phyloP scores from a whole-genome alignment of 768 basidiomycete species.

The Holtermannia corniformis region DNA sequence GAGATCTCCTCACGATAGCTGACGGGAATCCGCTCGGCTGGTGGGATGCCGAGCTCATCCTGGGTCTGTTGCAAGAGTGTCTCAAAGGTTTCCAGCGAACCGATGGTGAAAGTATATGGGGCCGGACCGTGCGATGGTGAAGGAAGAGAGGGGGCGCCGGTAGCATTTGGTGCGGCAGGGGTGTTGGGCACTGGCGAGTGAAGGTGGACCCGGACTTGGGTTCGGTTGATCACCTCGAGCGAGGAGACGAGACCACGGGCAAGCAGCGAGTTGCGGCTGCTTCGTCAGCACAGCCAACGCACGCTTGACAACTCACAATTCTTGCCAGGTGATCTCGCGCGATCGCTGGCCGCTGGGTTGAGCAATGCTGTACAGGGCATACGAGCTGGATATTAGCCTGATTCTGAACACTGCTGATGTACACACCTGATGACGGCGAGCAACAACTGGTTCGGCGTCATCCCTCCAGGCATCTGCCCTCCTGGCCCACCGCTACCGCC shows the following conservation, averaged over 20 bases:
- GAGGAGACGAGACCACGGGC: conserved; percentile 93
- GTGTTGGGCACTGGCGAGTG: conserved; percentile 44
- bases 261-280: conserved; percentile 76
- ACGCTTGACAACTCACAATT: conserved; percentile 50
- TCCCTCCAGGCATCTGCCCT: conserved; percentile 16
- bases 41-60: conserved; percentile 80
- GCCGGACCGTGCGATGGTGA: conserved; percentile 36
- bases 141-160: conserved; percentile 21
- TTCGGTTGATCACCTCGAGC: conserved; percentile 81
- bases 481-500: conserved; percentile 21
- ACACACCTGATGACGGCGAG: conserved; percentile 27
- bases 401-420: conserved; percentile 1
- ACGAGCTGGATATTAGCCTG: conserved; percentile 20
- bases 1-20: conserved; percentile 94
- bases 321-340: conserved; percentile 98
- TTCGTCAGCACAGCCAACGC: not conserved
- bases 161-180: conserved; percentile 4
- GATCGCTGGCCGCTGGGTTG: conserved; percentile 38
- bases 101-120: conserved; percentile 85
- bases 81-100: conserved; percentile 93
- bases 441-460: conserved; percentile 37
- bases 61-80: conserved; percentile 91
- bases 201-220: conserved; percentile 80
- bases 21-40: conserved; percentile 87
- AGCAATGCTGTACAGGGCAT: conserved; percentile 31